Evolutionary conservation across 495 filamentous ascomycete genomes (phyloP).

Genomic region (Penicillium antarcticum): DNA sequence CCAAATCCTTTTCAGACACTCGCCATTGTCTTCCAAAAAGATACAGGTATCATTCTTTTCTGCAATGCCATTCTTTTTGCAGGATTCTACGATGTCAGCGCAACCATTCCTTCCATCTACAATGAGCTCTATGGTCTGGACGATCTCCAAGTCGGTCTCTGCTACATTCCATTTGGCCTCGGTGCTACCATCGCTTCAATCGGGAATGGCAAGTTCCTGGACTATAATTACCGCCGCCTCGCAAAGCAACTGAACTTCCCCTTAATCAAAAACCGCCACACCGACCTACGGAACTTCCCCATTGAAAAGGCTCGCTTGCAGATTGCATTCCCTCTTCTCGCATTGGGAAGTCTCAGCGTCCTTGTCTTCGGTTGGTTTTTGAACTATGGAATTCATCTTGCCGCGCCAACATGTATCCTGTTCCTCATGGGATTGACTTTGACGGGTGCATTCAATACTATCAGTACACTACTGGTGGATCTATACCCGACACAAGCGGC

Average conservation of each 20-base stretch:
- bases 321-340: conserved; percentile 41
- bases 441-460: conserved; percentile 55
- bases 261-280: conserved; percentile 47
- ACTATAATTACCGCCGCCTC: conserved; percentile 43
- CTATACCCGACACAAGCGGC: conserved; percentile 58
- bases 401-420: conserved; percentile 49
- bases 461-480: conserved; percentile 63
- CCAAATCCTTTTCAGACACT: conserved; percentile 72
- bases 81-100: conserved; percentile 35
- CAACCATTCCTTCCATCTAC: conserved; percentile 43
- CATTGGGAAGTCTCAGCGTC: conserved; percentile 32
- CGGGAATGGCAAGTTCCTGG: conserved; percentile 77
- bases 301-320: conserved; percentile 62
- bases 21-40: conserved; percentile 57
- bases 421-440: conserved; percentile 57
- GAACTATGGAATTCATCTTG: conserved; percentile 34
- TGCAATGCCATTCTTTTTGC: conserved; percentile 46
- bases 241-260: conserved; percentile 40
- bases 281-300: conserved; percentile 55
- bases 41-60: conserved; percentile 42
- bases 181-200: conserved; percentile 78
- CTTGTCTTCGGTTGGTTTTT: conserved; percentile 40
- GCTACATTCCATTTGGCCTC: conserved; percentile 44
- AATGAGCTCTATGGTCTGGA: conserved; percentile 41
- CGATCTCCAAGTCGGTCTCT: conserved; percentile 48